A percentile compares a stretch with the other conserved stretches of the same genome.
Evolutionary conservation across 2,329 filamentous ascomycete genomes (phyloP).

Genomic region (Cytospora leucostoma): DNA sequence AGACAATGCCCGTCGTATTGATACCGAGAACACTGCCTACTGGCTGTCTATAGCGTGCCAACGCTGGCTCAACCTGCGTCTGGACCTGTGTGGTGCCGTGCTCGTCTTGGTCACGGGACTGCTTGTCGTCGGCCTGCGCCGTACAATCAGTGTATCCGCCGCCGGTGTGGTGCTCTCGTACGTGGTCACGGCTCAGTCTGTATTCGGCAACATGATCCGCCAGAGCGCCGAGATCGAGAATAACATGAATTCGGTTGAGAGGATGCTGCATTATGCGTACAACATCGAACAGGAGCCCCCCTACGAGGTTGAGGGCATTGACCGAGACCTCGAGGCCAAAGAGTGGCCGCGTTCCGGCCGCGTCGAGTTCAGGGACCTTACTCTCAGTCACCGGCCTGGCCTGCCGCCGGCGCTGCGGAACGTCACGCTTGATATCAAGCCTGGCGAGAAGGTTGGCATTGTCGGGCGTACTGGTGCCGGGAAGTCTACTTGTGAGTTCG

Average conservation of each 20-base stretch:
- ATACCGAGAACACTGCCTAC: slow-evolving; percentile 68
- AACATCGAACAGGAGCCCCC: slow-evolving; percentile 63
- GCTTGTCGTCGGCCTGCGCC: slow-evolving; percentile 64
- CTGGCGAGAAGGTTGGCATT: slow-evolving; percentile 42
- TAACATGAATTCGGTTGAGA: slow-evolving; percentile 69
- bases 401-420: slow-evolving; percentile 66
- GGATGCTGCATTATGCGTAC: slow-evolving; percentile 66
- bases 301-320: slow-evolving; percentile 40
- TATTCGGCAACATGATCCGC: slow-evolving; percentile 42
- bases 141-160: slow-evolving; percentile 62
- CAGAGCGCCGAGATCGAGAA: slow-evolving; percentile 70
- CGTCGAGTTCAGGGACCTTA: slow-evolving; percentile 68
- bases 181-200: slow-evolving; percentile 66
- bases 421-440: slow-evolving; percentile 44
- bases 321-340: slow-evolving; percentile 7
- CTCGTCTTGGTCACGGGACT: slow-evolving; percentile 65
- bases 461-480: slow-evolving; percentile 81
- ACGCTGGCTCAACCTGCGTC: slow-evolving; percentile 63
- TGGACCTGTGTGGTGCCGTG: slow-evolving; percentile 62
- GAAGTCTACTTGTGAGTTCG: slow-evolving; percentile 60
- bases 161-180: slow-evolving; percentile 68
- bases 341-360: slow-evolving; percentile 70
- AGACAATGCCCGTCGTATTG: slow-evolving; percentile 54
- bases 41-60: slow-evolving; percentile 70
- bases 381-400: slow-evolving; percentile 67